Percentiles rank a stretch among this genome's conserved stretches.
Evolutionary conservation across 345 rosid species (phyloP).

Genomic region (Salix arbutifolia): DNA sequence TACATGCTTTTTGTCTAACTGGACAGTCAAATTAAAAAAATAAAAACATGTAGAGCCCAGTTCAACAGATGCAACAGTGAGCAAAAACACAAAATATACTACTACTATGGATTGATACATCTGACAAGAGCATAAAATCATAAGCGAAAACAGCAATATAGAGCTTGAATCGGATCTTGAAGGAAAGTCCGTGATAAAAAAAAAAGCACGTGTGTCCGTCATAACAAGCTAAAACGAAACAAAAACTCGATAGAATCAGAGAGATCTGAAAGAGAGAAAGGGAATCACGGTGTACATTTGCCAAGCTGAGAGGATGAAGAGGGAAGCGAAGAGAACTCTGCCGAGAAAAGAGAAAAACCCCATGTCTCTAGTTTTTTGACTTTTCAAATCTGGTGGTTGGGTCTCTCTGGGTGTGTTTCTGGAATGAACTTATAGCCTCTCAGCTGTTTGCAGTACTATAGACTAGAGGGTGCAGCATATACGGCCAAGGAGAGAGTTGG

Average conservation of each 20-base stretch:
- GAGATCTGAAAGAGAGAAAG: slow-evolving; percentile 14
- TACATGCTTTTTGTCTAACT: neutral
- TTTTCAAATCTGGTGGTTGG: neutral
- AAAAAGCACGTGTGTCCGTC: neutral
- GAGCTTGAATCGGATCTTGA: neutral
- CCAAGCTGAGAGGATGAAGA: slow-evolving; percentile 90
- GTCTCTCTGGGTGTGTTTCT: neutral
- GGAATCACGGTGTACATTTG: slow-evolving; percentile 48
- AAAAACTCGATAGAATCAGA: neutral
- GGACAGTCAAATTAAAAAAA: neutral
- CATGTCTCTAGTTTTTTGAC: slow-evolving; percentile 34
- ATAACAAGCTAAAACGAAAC: neutral
- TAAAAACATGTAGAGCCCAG: neutral
- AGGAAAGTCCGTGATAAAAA: neutral
- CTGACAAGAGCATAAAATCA: neutral
- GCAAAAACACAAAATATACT: neutral
- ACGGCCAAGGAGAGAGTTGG: neutral
- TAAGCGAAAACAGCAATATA: neutral
- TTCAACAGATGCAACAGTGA: neutral
- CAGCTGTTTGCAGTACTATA: neutral
- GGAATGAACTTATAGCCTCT: neutral
- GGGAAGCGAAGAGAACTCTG: slow-evolving; percentile 81
- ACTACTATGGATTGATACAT: neutral
- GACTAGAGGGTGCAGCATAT: neutral
- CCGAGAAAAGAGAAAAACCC: slow-evolving; percentile 91